Base-by-base conservation (phyloP, 2,329 filamentous ascomycete species). In the Fusarium protoensiforme region DNA sequence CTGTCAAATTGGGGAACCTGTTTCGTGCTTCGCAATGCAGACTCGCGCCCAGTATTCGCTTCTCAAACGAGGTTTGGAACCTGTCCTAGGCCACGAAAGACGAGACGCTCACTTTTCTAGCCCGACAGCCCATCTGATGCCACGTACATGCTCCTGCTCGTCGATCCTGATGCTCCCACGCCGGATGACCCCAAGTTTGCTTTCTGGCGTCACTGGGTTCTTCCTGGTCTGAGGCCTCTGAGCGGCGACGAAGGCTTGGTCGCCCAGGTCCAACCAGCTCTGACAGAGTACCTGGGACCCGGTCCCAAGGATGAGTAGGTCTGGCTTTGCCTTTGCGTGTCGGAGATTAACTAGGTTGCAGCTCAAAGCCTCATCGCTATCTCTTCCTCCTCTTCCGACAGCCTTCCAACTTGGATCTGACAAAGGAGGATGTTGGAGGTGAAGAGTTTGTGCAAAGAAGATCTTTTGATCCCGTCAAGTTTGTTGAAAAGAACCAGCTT, bases 81-180 rank as follows among this genome's bases (percentile, higher is more conserved):
- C 7, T 18, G 10, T 3, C 0, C 4, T 11, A 24, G 3, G 0
- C 22, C 2, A 4, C 10, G 1, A 11, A 24, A 13, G 10, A 29
- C 31, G 13, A 13, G 10, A 29, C 31, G 13, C n/a, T 57, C 27
- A 39, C 53, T 13, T 4, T 2, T 24, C 7, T 53, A 82, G 76
- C 33, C 67, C 7, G 78, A 75, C n/a, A 75, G 76, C 3, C 67
- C 76, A 0, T 68, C 75, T 10, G 77, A 76, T 31, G 73, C 79
- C 0, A 81, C 80, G 2, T 89, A 87, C 77, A 82, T 84, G 38
- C 79, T 88, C 59, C 79, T 89, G 70, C 81, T 89, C 43, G 81
- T 88, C 24, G 88, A 89, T 64, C 87, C 87, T 0, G 88, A 89
- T 67, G 87, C 87, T 22, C 88, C 88, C 0, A 89, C 87, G 0